A percentile compares a stretch with the other conserved stretches of the same genome.
These are phyloP conservation scores for Macrolepiota albuminosa DNA, from an alignment of 768 basidiomycete genomes.

Conservation along the genomic window DNA sequence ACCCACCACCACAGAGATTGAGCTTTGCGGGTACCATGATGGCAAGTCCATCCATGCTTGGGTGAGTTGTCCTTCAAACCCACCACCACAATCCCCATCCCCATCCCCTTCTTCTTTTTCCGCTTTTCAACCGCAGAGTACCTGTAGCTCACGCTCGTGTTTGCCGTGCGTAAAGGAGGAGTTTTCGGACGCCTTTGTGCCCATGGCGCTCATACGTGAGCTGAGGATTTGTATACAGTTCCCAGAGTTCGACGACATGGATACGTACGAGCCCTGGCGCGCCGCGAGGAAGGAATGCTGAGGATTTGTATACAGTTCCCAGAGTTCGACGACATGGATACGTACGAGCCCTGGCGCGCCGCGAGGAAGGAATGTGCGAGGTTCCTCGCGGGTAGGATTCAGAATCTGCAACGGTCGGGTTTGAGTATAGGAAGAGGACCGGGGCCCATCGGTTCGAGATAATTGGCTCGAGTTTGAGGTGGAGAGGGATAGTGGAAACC, in stretches of 20 bases:
- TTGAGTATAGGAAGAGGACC: constrained; percentile 36
- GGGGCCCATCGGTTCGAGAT: constrained; percentile 38
- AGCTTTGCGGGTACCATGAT: constrained; percentile 37
- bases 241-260: constrained; percentile 30
- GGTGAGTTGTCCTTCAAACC: constrained; percentile 23
- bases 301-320: constrained; percentile 35
- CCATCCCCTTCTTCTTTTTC: neutral
- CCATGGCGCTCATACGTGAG: constrained; percentile 18
- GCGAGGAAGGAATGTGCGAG: constrained; percentile 30
- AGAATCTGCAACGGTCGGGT: constrained; percentile 29
- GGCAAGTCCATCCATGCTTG: constrained; percentile 34
- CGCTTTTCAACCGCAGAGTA: neutral
- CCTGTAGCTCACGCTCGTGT: constrained; percentile 5
- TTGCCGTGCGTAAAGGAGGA: constrained; percentile 21
- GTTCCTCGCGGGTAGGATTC: constrained; percentile 28
- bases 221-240: constrained; percentile 35
- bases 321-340: constrained; percentile 29
- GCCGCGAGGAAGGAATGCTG: constrained; percentile 29
- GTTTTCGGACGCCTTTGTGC: constrained; percentile 28
- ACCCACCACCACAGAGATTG: constrained; percentile 35
- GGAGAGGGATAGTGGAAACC: constrained; percentile 16
- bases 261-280: constrained; percentile 26
- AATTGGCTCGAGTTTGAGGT: constrained; percentile 37
- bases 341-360: constrained; percentile 25
- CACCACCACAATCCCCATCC: neutral